Percentiles rank a stretch among this genome's conserved stretches.
Conservation (phyloP, 1,139 yeast species). For the Candida tropicalis region DNA sequence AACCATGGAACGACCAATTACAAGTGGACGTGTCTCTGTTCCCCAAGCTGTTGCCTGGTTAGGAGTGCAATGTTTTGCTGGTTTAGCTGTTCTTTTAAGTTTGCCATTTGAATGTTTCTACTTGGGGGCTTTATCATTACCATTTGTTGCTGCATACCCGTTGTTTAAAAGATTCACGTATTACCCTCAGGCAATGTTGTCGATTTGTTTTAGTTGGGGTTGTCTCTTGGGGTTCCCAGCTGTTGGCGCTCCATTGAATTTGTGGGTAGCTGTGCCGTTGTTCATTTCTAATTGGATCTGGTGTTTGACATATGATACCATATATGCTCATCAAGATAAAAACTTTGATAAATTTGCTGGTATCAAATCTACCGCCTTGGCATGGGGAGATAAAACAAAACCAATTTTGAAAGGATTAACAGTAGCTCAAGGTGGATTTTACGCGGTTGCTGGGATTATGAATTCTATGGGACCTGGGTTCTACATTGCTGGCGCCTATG, state of each 20-base stretch:
- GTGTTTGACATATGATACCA: conserved; percentile 95
- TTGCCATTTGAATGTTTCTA: conserved; percentile 82
- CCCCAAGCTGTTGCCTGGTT: conserved; percentile 75
- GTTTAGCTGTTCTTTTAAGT: conserved; percentile 68
- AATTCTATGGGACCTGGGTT: conserved; percentile 90
- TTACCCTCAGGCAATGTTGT: conserved; percentile 85
- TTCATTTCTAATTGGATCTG: conserved; percentile 80
- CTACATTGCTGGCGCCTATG: conserved; percentile 62
- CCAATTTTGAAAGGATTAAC: conserved; percentile 66
- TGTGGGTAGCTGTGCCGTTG: conserved; percentile 75
- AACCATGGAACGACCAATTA: conserved; percentile 87
- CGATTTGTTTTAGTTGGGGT: conserved; percentile 94
- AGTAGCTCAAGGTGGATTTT: conserved; percentile 64
- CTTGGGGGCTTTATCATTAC: conserved; percentile 79
- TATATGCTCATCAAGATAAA: conserved; percentile 98
- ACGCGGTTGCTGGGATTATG: conserved; percentile 73
- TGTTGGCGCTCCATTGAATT: conserved; percentile 76
- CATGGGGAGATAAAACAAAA: conserved; percentile 84
- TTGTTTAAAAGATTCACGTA: conserved; percentile 91
- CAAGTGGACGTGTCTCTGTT: conserved; percentile 78
- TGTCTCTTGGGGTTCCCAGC: conserved; percentile 94
- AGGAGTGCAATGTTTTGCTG: conserved; percentile 76
- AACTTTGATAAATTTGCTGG: conserved; percentile 85
- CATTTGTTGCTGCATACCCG: conserved; percentile 86
- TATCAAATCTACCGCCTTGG: conserved; percentile 90